Evolutionary conservation across 179 eudicot genomes (phyloP).

Genomic region (Spinacia oleracea): DNA sequence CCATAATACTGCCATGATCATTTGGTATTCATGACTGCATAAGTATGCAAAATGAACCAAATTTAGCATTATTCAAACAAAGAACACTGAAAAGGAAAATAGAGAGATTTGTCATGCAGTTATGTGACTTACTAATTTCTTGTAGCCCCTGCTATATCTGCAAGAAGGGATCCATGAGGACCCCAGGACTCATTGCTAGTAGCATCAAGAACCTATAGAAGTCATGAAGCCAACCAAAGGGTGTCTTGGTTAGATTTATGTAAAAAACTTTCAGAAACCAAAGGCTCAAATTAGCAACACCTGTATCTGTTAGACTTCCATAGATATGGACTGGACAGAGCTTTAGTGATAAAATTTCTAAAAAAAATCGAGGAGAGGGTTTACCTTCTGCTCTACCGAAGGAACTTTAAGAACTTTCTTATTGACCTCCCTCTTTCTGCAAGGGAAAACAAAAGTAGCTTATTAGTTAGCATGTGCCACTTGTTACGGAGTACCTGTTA

Average conservation of each 20-base stretch:
- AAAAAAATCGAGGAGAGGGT: background rate
- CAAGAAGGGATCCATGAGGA: constrained; percentile 94
- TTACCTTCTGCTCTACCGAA: constrained; percentile 88
- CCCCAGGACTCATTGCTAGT: constrained; percentile 99
- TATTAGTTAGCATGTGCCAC: constrained; percentile 9
- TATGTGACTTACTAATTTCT: constrained; percentile 74
- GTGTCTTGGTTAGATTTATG: background rate
- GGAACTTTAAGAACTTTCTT: constrained; percentile 99
- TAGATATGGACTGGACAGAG: background rate
- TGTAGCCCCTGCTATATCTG: constrained; percentile 90
- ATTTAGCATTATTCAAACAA: background rate
- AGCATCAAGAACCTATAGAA: constrained; percentile 79
- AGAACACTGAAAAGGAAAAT: too few species aligned
- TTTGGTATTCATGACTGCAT: constrained; percentile 89
- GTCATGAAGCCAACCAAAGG: constrained; percentile 4
- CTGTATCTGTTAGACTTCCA: background rate
- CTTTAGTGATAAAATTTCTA: background rate
- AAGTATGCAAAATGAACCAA: constrained; percentile 17
- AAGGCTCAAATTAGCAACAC: background rate
- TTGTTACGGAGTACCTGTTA: background rate
- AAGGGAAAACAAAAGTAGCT: constrained; percentile 24
- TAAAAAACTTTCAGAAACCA: background rate
- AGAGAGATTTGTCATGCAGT: background rate
- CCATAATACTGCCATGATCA: constrained; percentile 90
- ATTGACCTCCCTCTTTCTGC: constrained; percentile 96